Base-by-base conservation (phyloP, 2,329 filamentous ascomycete genomes). In the Colletotrichum sp. region DNA sequence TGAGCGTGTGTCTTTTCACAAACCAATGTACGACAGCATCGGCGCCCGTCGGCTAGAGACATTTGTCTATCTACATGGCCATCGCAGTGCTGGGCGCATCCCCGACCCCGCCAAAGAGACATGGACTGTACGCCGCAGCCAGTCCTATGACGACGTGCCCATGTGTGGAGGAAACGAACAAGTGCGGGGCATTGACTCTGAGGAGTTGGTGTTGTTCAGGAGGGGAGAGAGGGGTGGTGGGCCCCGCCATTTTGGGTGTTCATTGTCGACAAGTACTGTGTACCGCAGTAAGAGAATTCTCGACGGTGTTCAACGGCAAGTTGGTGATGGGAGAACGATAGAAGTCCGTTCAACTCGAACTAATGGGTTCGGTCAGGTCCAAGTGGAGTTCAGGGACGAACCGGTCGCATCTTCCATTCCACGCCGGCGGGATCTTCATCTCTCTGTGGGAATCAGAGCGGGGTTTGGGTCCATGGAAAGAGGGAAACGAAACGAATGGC, bases 91-190 rank as follows among this genome's bases (percentile, higher is more conserved):
- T 36, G 30, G 44, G 44, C 52, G 36, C 69, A 63, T 66, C n/a
- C 65, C n/a, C 65, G 61, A 77, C 71, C 74, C 74, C 61, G 74
- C 72, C 75, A 76, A 76, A 74, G 44, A 76, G 70, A 76, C 74
- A 64, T 65, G 65, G 52, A 25, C 66, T 55, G 44, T 22, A 49
- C 44, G 44, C 19, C 44, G 44, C 44, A 49, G 44, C 22, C 62
- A 52, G 30, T 68, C 75, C 71, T 75, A 77, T 77, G 75, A 75
- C 75, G 75, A 75, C 63, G 75, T 71, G 55, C 67, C 62, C 25
- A 63, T 75, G 61, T 77, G 71, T 77, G 71, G 75, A 77, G 75
- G 71, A 71, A 59, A 66, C 61, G 62, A 69, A 49, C 65, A 75
- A 67, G 75, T 75, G 75, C 71, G 71, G 71, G 75, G 71, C 71